Conservation (phyloP, 805 yeast genomes). For the Pichia occidentalis region DNA sequence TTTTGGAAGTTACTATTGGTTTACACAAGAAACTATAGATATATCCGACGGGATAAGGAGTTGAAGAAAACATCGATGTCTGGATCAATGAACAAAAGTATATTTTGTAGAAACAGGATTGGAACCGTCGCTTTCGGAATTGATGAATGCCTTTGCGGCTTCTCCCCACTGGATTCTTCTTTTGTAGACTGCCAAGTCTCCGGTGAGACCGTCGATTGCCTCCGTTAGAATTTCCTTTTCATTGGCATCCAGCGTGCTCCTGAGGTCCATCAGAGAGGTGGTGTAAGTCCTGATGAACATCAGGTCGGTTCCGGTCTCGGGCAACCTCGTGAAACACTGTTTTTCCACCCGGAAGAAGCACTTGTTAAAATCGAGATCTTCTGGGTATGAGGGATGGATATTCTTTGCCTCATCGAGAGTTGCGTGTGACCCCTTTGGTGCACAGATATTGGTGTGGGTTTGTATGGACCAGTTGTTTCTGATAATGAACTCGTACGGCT, state of each 20-base stretch:
- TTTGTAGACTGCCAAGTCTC: slow-evolving; percentile 54
- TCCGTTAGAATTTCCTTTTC: slow-evolving; percentile 43
- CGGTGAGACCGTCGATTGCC: slow-evolving; percentile 61
- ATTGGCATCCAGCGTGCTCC: slow-evolving; percentile 33
- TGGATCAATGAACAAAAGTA: slow-evolving; percentile 14
- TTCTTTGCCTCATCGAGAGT: slow-evolving; percentile 29
- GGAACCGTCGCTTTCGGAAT: slow-evolving; percentile 32
- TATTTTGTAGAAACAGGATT: slow-evolving; percentile 22
- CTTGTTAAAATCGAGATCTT: slow-evolving; percentile 36
- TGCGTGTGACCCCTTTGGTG: slow-evolving; percentile 39
- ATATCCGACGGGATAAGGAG: no score
- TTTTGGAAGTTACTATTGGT: no score
- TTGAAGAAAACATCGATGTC: no score
- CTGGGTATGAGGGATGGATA: slow-evolving; percentile 31
- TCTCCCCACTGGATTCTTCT: slow-evolving; percentile 63
- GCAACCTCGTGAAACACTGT: slow-evolving; percentile 49
- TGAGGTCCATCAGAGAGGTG: slow-evolving; percentile 43
- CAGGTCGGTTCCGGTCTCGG: slow-evolving; percentile 38
- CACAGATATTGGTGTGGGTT: slow-evolving; percentile 45
- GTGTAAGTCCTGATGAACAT: slow-evolving; percentile 54
- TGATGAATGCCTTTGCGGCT: slow-evolving; percentile 43
- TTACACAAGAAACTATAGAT: no score
- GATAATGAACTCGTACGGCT: slow-evolving; percentile 48
- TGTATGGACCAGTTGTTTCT: slow-evolving; percentile 70
- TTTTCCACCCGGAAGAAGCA: slow-evolving; percentile 56